Conservation (phyloP, 306 rosid genomes). For the Glycyrrhiza uralensis region DNA sequence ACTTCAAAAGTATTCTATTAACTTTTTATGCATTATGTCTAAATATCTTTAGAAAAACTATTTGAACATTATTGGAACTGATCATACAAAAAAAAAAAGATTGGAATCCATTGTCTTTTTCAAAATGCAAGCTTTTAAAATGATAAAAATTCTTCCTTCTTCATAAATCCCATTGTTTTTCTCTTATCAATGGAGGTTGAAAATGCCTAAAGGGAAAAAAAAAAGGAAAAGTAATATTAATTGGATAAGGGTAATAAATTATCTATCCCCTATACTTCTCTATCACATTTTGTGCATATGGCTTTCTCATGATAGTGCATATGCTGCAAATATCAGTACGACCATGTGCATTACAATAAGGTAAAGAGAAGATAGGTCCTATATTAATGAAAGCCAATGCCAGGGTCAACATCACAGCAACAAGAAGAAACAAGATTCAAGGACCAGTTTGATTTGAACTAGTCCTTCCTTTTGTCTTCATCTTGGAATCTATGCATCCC, state of each 20-base stretch:
- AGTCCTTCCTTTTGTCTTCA: constrained; percentile 35
- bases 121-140: too few species aligned
- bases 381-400: constrained; percentile 23
- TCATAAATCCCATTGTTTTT: background rate
- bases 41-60: too few species aligned
- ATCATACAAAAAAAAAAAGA: too few species aligned
- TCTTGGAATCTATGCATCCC: constrained; percentile 31
- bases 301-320: background rate
- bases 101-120: background rate
- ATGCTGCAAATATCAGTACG: constrained; percentile 4
- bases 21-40: too few species aligned
- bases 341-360: constrained; percentile 31
- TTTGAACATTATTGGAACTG: too few species aligned
- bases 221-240: background rate
- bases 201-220: background rate
- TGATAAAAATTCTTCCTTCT: background rate
- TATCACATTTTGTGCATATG: constrained; percentile 11
- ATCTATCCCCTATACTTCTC: background rate
- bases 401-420: constrained; percentile 22
- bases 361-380: constrained; percentile 28
- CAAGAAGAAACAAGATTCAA: constrained; percentile 34
- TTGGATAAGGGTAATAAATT: background rate
- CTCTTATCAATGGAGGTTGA: background rate
- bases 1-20: too few species aligned
- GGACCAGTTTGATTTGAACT: constrained; percentile 37